Evolutionary conservation across 257 asterid genomes (phyloP), one percentile per base, ranked within the genome.

Genomic region (Penstemon barbatus): DNA sequence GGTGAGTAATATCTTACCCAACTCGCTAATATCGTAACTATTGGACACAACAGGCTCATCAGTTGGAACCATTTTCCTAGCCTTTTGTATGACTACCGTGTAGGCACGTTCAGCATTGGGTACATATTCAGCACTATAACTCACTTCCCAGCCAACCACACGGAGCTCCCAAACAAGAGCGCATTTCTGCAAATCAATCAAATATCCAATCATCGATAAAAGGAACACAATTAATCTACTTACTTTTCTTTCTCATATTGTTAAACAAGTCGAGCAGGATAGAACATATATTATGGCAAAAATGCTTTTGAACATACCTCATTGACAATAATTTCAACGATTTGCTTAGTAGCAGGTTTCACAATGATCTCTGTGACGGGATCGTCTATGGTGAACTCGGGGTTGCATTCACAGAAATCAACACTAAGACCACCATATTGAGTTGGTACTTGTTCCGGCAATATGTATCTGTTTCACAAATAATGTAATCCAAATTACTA

Each of bases 81-180:
- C 71, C 82, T 92, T 92, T 52, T 92, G 89, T 62, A 92, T 84
- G 69, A 89, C 82, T 9, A 92, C 79, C 1, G 90, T 87, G 76
- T 92, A 92, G 42, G 73, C 82, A 38, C 81, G 78, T 11, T 76
- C 81, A 4, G 76, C 63, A 8, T 81, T 82, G 13, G 97, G 98
- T 44, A 88, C 86, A 9, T 53, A 89, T 66, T 92, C 98, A 0
- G 98, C 91, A 42, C 96, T 77, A 77, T 89, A 92, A 77, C 83
- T 89, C 77, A 87, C 97, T 62, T 88, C 98, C 98, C 98, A 89
- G 41, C 98, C 96, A 42, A 92, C 87, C 1, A 89, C 98, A 13
- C 98, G 85, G 41, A 89, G 83, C 90, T 92, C 98, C 98, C 98
- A 92, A 13, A 86, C 83, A 7, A 92, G 81, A 43, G 70, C 70